phyloP scores from a whole-genome alignment of 1,139 yeast species.

The Hemisphaericaspora xylanilytica region DNA sequence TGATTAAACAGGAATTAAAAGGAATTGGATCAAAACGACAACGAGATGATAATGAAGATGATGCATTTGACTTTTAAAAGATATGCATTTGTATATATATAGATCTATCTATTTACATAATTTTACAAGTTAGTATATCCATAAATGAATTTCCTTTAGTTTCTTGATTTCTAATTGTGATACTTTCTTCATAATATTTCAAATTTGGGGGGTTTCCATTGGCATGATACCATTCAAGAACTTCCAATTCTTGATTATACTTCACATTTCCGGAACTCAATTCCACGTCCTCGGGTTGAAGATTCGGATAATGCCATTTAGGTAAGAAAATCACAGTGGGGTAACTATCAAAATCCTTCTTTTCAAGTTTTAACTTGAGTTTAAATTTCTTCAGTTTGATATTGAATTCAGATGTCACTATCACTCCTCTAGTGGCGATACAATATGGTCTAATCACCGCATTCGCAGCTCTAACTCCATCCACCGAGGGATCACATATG shows the following conservation, averaged over 20 bases:
- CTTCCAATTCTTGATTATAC: constrained; percentile 49
- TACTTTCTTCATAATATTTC: constrained; percentile 28
- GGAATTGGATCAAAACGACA: constrained; percentile 42
- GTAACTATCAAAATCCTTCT: constrained; percentile 7
- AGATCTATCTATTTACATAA: constrained; percentile 5
- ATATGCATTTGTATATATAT: too few species aligned
- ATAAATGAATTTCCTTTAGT: constrained; percentile 27
- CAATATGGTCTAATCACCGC: constrained; percentile 77
- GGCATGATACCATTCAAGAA: constrained; percentile 70
- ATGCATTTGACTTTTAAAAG: not conserved
- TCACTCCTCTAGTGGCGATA: constrained; percentile 55
- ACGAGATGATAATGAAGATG: constrained; percentile 30
- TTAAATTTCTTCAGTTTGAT: constrained; percentile 44
- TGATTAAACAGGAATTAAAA: constrained; percentile 56
- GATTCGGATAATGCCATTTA: constrained; percentile 59
- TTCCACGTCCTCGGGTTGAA: constrained; percentile 40
- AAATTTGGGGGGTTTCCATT: too few species aligned
- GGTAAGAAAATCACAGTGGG: constrained; percentile 72
- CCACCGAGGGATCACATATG: constrained; percentile 42
- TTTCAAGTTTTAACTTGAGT: constrained; percentile 34
- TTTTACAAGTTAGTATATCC: constrained; percentile 16
- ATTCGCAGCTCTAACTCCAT: constrained; percentile 67
- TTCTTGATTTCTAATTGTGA: constrained; percentile 39
- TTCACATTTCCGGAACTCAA: constrained; percentile 57
- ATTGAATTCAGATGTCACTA: constrained; percentile 54